Conservation (phyloP, 805 yeast species). For the Schwanniomyces polymorphus region DNA sequence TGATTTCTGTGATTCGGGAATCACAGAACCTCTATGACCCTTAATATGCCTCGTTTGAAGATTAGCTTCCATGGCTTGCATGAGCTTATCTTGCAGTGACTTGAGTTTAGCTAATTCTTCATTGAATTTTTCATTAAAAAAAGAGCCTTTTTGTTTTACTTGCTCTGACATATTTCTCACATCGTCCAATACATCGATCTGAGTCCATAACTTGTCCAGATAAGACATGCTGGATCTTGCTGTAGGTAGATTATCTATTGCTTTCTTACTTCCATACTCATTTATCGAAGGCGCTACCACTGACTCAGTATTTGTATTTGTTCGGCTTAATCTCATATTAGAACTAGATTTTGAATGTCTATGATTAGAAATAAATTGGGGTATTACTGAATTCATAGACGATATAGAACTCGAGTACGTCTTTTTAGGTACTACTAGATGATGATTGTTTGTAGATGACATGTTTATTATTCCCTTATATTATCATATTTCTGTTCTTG, state of each 20-base stretch:
- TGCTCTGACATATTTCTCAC: constrained; percentile 60
- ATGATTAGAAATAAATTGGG: constrained; percentile 3
- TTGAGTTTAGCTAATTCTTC: constrained; percentile 54
- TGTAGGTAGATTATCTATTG: constrained; percentile 51
- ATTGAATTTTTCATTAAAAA: constrained; percentile 52
- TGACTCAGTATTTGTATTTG: constrained; percentile 17
- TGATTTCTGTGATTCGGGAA: neutral
- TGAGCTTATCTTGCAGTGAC: constrained; percentile 47
- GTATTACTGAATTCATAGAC: constrained; percentile 5
- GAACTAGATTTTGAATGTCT: constrained; percentile 12
- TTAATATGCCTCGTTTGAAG: constrained; percentile 15
- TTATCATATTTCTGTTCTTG: neutral
- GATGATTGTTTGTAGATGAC: constrained; percentile 1
- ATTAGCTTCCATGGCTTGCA: constrained; percentile 34
- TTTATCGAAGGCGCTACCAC: constrained; percentile 1
- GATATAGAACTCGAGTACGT: constrained; percentile 10
- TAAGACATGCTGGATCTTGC: constrained; percentile 60
- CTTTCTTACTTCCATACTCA: constrained; percentile 10
- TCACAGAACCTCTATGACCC: neutral
- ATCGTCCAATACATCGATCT: constrained; percentile 81
- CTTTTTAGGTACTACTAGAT: constrained; percentile 14
- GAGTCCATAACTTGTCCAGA: constrained; percentile 84
- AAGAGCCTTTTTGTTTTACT: constrained; percentile 43
- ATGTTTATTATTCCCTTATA: neutral
- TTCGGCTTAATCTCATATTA: constrained; percentile 14